A percentile compares a stretch with the other conserved stretches of the same genome.
Conservation (phyloP, 1,284 basidiomycete species). For the Somion occarium region DNA sequence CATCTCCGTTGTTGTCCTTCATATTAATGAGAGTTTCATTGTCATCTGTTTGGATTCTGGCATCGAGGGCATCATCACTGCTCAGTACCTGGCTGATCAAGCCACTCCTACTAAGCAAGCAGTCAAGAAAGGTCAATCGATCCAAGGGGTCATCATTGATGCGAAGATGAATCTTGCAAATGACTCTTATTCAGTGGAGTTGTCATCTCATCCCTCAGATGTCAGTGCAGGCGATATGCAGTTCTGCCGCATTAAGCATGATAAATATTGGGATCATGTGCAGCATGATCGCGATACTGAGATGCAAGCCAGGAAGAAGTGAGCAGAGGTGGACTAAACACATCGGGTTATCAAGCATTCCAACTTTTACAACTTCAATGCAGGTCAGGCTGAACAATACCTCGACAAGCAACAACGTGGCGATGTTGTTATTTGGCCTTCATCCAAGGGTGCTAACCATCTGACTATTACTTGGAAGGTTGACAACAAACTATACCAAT, state of each 20-base stretch:
- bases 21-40: conserved; percentile 50
- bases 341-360: conserved; percentile 96
- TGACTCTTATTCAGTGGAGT: conserved; percentile 68
- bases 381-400: conserved; percentile 85
- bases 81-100: conserved; percentile 59
- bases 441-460: conserved; percentile 91
- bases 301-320: conserved; percentile 78
- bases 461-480: conserved; percentile 99
- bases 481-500: conserved; percentile 94
- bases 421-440: conserved; percentile 94
- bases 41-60: conserved; percentile 85
- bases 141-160: conserved; percentile 80
- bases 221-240: conserved; percentile 61
- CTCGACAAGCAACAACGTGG: conserved; percentile 90
- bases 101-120: conserved; percentile 38
- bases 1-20: conserved; percentile 76
- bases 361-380: conserved; percentile 96
- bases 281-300: conserved; percentile 71
- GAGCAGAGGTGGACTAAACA: conserved; percentile 71
- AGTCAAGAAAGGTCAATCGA: conserved; percentile 71
- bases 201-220: conserved; percentile 75
- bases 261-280: conserved; percentile 66
- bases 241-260: conserved; percentile 59
- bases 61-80: conserved; percentile 79
- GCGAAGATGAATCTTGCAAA: conserved; percentile 59